Conservation (phyloP, 2,329 filamentous ascomycete species). For the Phyllosticta citrichinensis region DNA sequence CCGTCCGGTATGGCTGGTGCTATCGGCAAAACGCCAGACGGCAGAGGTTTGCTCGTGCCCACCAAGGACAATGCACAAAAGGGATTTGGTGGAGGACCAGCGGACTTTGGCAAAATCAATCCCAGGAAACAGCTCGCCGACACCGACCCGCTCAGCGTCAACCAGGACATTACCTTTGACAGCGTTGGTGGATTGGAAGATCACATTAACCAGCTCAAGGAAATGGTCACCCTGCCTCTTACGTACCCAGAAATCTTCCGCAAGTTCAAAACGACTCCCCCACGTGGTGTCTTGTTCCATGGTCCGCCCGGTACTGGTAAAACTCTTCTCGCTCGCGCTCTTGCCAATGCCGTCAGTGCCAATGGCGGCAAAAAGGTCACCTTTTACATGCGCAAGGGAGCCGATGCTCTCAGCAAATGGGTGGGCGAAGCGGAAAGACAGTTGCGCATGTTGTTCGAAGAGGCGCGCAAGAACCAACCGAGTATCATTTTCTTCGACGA, state of each 20-base stretch:
- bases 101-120: conserved; percentile 87
- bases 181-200: conserved; percentile 86
- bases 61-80: conserved; percentile 27
- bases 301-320: conserved; percentile 96
- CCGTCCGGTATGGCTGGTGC: conserved; percentile 61
- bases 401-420: conserved; percentile 96
- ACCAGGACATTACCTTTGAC: conserved; percentile 85
- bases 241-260: conserved; percentile 92
- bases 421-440: conserved; percentile 97
- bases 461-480: conserved; percentile 88
- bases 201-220: conserved; percentile 94
- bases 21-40: conserved; percentile 30
- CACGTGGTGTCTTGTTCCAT: conserved; percentile 90
- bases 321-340: conserved; percentile 84
- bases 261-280: conserved; percentile 85
- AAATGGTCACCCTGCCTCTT: conserved; percentile 93
- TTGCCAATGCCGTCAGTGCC: conserved; percentile 82
- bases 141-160: conserved; percentile 87
- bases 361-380: conserved; percentile 82
- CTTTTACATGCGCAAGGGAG: conserved; percentile 99
- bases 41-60: neutral
- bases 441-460: conserved; percentile 84
- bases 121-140: conserved; percentile 87
- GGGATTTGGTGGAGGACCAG: conserved; percentile 51
- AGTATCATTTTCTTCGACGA: conserved; percentile 99